Evolutionary conservation across 169 alveolate species (phyloP), one percentile per base, ranked within the genome.

Genomic region (Plasmodium vinckei): DNA sequence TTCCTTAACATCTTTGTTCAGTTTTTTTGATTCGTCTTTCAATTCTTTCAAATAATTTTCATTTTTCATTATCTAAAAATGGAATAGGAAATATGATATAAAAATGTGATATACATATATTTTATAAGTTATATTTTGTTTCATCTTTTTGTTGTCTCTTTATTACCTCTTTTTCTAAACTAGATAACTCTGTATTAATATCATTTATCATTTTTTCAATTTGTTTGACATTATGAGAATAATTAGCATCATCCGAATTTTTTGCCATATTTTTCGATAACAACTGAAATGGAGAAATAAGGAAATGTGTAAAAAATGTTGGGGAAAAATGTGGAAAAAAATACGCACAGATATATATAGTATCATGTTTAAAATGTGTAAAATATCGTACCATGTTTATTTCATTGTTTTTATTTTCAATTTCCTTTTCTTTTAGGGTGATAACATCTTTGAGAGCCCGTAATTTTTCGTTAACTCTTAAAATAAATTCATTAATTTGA

Each of bases 191-290:
- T 17, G 19, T 53, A 44, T 79, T 79, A 47, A 79, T 49, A 33
- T 79, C 89, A 47, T 51, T 69, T 79, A 79, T 79, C 89, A 79
- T 79, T 21, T 79, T 79, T n/a, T 79, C 89, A 12, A 79, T 79
- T 79, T 79, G 65, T 67, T 79, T 79, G 53, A 79, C 84, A 65
- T 79, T 79, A 46, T 79, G 82, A 5, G 89, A 79, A n/a, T 79
- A 79, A 54, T 53, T 79, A 15, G 64, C 89, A 5, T 79, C 89
- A 63, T 73, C 60, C 53, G 89, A 2, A 57, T 79, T 79, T 10
- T 54, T 53, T 15, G 47, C 25, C 82, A 65, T 67, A 46, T 67
- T 79, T 60, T 57, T 47, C 27, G 89, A 79, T 17, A 79, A 69
- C 15, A 79, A 51, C 89, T 79, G 21, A 54, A 25, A 60, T 54